phyloP scores from a whole-genome alignment of 1,139 yeast genomes.

The Zygosaccharomyces sapae region DNA sequence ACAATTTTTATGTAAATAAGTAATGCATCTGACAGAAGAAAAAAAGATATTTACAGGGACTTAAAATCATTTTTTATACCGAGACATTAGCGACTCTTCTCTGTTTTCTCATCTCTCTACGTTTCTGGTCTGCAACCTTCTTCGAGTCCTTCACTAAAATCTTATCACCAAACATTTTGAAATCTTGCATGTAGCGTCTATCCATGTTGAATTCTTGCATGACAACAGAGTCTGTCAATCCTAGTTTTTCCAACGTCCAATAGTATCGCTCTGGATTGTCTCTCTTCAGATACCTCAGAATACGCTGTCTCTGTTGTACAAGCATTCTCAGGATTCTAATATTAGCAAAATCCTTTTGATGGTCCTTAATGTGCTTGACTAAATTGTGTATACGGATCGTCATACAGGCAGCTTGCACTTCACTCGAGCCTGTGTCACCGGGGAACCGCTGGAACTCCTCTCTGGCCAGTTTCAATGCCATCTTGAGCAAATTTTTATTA shows the following conservation, averaged over 20 bases:
- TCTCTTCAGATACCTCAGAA: constrained; percentile 74
- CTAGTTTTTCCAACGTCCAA: constrained; percentile 81
- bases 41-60: constrained; percentile 9
- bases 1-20: constrained; percentile 46
- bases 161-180: constrained; percentile 70
- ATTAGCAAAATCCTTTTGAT: constrained; percentile 69
- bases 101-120: constrained; percentile 43
- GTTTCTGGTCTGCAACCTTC: constrained; percentile 41
- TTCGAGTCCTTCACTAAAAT: constrained; percentile 44
- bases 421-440: constrained; percentile 93
- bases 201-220: constrained; percentile 80
- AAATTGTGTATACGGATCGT: constrained; percentile 77
- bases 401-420: constrained; percentile 89
- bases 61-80: constrained; percentile 6
- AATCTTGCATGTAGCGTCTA: constrained; percentile 78
- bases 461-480: constrained; percentile 63
- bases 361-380: constrained; percentile 67
- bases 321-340: constrained; percentile 69
- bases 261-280: constrained; percentile 77
- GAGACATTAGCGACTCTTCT: constrained; percentile 34
- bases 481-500: constrained; percentile 51
- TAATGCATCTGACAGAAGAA: background rate
- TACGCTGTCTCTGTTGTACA: constrained; percentile 84
- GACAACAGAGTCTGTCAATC: constrained; percentile 76
- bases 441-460: constrained; percentile 76